These are phyloP conservation scores for Fragaria vesca DNA, from an alignment of 306 rosid genomes.

Conservation along the genomic window DNA sequence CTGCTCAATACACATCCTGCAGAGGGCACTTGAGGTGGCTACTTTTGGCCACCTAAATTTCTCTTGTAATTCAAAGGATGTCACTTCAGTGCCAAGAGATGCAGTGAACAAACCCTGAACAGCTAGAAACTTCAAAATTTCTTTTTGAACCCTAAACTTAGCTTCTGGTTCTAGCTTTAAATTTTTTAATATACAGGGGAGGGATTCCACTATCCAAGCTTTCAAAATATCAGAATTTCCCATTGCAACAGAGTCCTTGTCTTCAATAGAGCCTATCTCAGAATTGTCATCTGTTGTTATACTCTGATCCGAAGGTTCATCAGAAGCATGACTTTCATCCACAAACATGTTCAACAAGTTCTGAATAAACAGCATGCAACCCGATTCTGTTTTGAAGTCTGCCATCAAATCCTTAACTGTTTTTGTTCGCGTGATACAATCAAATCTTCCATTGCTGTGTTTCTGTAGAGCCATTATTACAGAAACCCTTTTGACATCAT, in stretches of 20 bases:
- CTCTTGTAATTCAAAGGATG: slow-evolving; percentile 89
- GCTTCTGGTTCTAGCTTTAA: slow-evolving; percentile 65
- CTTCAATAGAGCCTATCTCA: slow-evolving; percentile 82
- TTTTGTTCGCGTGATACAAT: slow-evolving; percentile 60
- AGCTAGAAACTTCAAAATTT: slow-evolving; percentile 83
- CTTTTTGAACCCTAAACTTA: slow-evolving; percentile 67
- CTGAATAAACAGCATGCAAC: slow-evolving; percentile 86
- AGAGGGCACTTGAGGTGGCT: slow-evolving; percentile 78
- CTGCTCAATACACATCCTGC: slow-evolving; percentile 88
- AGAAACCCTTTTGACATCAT: slow-evolving; percentile 78
- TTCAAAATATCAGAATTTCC: slow-evolving; percentile 76
- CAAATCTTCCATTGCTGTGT: slow-evolving; percentile 88
- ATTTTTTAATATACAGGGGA: slow-evolving; percentile 69
- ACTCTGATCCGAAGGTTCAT: slow-evolving; percentile 98
- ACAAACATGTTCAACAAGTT: slow-evolving; percentile 72
- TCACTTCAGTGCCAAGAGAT: slow-evolving; percentile 89
- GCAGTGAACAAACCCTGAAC: slow-evolving; percentile 92
- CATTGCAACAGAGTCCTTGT: slow-evolving; percentile 58
- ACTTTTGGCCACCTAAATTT: slow-evolving; percentile 91
- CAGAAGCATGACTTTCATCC: slow-evolving; percentile 70
- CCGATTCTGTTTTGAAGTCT: slow-evolving; percentile 73
- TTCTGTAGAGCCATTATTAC: slow-evolving; percentile 88
- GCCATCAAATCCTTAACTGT: slow-evolving; percentile 76
- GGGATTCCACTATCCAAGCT: slow-evolving; percentile 91
- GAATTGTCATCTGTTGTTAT: slow-evolving; percentile 97